These are phyloP conservation scores for Leucosporidium creatinivorum DNA, from an alignment of 768 basidiomycete genomes.

Conservation along the genomic window DNA sequence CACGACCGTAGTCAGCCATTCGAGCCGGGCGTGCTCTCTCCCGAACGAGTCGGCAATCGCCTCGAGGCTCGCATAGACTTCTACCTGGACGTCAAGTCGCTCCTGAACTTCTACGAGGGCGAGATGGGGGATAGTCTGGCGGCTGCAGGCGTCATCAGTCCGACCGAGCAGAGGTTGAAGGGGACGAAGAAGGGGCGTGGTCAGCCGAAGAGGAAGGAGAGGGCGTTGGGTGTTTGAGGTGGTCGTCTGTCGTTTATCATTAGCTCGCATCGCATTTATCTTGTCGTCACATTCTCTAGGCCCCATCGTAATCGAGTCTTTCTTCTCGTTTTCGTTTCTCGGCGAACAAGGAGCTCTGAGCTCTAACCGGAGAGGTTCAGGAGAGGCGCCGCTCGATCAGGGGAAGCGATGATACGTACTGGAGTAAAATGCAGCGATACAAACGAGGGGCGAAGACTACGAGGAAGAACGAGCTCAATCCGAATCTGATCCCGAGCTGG, in stretches of 20 bases:
- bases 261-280: not conserved
- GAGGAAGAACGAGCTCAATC: slow-evolving; percentile 1
- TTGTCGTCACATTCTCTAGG: not conserved
- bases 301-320: not conserved
- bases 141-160: not conserved
- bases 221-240: not conserved
- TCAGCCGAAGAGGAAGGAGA: not conserved
- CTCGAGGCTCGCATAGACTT: not conserved
- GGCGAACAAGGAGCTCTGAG: too few species aligned
- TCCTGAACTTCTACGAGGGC: not conserved
- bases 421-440: too few species aligned
- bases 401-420: too few species aligned
- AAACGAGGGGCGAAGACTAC: too few species aligned
- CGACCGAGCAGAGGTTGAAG: not conserved
- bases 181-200: not conserved
- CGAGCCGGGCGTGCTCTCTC: not conserved
- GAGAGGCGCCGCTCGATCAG: too few species aligned
- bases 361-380: too few species aligned
- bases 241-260: not conserved
- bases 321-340: too few species aligned
- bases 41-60: not conserved
- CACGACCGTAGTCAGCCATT: slow-evolving; percentile 1
- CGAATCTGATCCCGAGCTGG: slow-evolving; percentile 18
- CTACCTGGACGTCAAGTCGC: not conserved
- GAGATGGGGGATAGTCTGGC: not conserved